Percentiles rank a stretch among this genome's conserved stretches.
Evolutionary conservation across 768 basidiomycete species (phyloP).

Genomic region (Amanita brunnescens): DNA sequence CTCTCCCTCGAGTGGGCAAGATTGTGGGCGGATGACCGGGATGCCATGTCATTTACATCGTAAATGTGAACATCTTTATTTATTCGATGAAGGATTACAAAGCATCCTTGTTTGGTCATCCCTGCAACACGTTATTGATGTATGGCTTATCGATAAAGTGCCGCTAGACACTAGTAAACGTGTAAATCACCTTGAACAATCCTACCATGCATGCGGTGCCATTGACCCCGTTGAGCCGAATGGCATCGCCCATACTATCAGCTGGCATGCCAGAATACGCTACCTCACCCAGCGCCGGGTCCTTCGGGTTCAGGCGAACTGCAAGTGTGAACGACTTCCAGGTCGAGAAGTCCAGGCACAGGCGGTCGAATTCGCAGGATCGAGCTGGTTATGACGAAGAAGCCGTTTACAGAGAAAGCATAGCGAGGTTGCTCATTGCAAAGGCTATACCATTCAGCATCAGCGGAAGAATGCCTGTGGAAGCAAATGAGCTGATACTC

Average conservation of each 20-base stretch:
- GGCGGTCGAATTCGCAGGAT: conserved; percentile 21
- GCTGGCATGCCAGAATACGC: conserved; percentile 3
- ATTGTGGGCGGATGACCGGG: conserved; percentile 77
- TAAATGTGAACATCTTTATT: not conserved
- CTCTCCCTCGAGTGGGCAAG: conserved; percentile 85
- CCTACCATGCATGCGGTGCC: not conserved
- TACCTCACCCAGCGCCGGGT: not conserved
- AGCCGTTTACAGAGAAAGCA: conserved; percentile 41
- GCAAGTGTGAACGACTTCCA: conserved; percentile 34
- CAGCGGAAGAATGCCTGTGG: conserved; percentile 61
- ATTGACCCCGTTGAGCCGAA: conserved; percentile 4
- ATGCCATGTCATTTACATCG: conserved; percentile 41
- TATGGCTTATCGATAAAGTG: conserved; percentile 7
- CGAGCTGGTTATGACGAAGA: conserved; percentile 35
- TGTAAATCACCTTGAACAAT: not conserved
- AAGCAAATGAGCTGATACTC: conserved; percentile 55
- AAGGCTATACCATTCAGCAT: conserved; percentile 58
- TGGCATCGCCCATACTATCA: conserved; percentile 3
- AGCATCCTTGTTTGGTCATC: not conserved
- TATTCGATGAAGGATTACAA: not conserved
- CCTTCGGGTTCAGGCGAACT: not conserved
- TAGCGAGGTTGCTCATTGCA: conserved; percentile 45
- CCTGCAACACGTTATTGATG: conserved; percentile 9
- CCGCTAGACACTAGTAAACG: not conserved
- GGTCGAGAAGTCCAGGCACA: conserved; percentile 44